phyloP scores from a whole-genome alignment of 2,329 filamentous ascomycete genomes.

The Colletotrichum paranaense region DNA sequence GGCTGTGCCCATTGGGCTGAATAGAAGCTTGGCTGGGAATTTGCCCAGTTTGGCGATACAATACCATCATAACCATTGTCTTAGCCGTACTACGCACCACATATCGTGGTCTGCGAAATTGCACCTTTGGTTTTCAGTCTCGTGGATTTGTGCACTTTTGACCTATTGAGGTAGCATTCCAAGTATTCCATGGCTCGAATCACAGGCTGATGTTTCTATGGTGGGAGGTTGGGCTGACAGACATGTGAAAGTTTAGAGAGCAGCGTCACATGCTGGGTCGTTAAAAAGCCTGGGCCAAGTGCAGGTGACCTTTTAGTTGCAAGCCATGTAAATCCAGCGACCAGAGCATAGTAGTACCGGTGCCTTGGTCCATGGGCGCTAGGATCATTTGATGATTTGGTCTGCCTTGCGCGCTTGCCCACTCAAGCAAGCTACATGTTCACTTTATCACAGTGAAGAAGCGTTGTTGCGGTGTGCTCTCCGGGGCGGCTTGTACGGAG shows the following conservation, averaged over 20 bases:
- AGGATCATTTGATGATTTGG: background rate
- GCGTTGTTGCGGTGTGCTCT: background rate
- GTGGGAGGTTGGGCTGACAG: background rate
- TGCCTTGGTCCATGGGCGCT: background rate
- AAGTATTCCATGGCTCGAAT: background rate
- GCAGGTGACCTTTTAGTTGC: constrained; percentile 18
- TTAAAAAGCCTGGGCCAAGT: background rate
- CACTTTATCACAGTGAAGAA: background rate
- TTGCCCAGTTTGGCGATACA: background rate
- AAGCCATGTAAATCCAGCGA: background rate
- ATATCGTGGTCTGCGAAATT: background rate
- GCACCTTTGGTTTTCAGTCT: background rate
- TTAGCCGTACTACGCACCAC: background rate
- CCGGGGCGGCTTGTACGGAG: background rate
- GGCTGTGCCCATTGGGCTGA: background rate
- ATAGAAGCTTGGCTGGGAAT: no score
- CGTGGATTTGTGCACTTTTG: background rate
- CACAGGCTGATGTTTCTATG: background rate
- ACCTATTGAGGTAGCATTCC: background rate
- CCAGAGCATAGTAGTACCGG: background rate
- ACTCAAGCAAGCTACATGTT: no score
- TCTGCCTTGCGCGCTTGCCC: no score
- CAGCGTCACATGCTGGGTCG: constrained; percentile 26
- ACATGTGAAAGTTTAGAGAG: constrained; percentile 21
- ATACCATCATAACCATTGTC: background rate